Evolutionary conservation across 163 green algal genomes (phyloP), one percentile per base, ranked within the genome.

Genomic region (Chlamydomonas reinhardtii): DNA sequence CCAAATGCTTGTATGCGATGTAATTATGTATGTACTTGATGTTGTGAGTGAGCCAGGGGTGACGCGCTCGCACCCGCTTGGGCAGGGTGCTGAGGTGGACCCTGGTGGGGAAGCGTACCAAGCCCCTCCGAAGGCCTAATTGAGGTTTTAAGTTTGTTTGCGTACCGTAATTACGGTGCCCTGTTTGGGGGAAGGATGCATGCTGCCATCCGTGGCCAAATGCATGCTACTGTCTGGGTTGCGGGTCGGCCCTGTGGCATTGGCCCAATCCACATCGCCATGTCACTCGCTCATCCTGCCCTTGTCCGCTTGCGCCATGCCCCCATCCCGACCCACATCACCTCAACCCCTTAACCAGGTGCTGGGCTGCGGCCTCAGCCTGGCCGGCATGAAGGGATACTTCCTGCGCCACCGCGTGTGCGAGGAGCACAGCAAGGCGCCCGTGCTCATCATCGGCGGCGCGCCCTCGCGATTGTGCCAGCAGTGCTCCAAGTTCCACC

Each of bases 401-500:
- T 87, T 82, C 39, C 39, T 82, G 82, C 82, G 82, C 24, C 82
- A 87, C 64, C 71, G 82, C 20, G 72, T 87, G 35, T 87, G 82
- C 61, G 82, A 81, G 72, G 82, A 82, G 72, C 82, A 87, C 59
- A 74, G 54, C 82, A 87, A 87, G 82, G 39, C 39, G 29, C 39
- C 72, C 2, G 35, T 87, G 54, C 82, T 87, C 2, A 37, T 82
- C 12, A 82, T 87, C 22, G 31, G 39, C 11, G 82, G n/a, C 31
- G 32, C 39, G 29, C 72, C 82, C 17, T 75, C 59, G n/a, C 71
- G 82, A 0, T 72, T 87, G 16, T 87, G 82, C 61, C 82, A 87
- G 39, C 82, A 87, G 72, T 87, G 82, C 39, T 82, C 72, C 61
- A 87, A 87, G 61, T 82, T 87, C n/a, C 82, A 87, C 56, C 72